These are phyloP conservation scores for Wallacemonas sp. DNA, from an alignment of 208 protist species.

Conservation along the genomic window DNA sequence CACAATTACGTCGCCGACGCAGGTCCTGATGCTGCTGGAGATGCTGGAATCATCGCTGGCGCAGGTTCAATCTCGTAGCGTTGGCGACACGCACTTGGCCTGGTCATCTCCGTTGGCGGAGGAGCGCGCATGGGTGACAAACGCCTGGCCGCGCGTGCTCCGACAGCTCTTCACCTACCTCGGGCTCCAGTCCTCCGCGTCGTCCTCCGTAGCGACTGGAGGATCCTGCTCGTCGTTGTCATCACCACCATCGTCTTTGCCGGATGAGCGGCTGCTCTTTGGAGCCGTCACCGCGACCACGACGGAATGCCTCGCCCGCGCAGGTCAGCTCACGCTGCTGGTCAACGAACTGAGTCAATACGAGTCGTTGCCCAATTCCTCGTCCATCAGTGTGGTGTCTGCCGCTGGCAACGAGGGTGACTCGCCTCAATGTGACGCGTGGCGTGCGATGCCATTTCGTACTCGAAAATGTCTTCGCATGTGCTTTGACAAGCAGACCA, in stretches of 20 bases:
- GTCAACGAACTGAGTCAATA: not conserved
- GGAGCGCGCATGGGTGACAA: not conserved
- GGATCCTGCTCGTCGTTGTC: no score
- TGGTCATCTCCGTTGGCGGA: not conserved
- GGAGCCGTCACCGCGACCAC: constrained; percentile 14
- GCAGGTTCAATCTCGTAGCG: not conserved
- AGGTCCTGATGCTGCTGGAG: constrained; percentile 30
- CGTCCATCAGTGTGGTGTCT: no score
- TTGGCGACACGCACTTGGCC: not conserved
- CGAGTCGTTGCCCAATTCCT: not conserved
- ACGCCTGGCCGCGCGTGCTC: not conserved
- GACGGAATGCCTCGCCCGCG: constrained; percentile 3
- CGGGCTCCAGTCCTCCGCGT: not conserved
- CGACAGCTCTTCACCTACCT: constrained; percentile 17
- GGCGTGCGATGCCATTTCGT: constrained; percentile 4
- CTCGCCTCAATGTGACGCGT: not conserved
- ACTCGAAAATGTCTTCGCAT: constrained; percentile 23
- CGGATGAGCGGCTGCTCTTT: constrained; percentile 21
- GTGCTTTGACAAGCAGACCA: constrained; percentile 31
- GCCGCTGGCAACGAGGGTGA: not conserved
- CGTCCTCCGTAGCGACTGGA: no score
- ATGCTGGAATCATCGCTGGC: constrained; percentile 14
- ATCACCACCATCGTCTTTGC: not conserved
- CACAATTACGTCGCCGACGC: constrained; percentile 12
- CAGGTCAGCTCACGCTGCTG: not conserved